A percentile compares a stretch with the other conserved stretches of the same genome.
Evolutionary conservation across 768 basidiomycete species (phyloP).

Genomic region (Boletus subparvulus): DNA sequence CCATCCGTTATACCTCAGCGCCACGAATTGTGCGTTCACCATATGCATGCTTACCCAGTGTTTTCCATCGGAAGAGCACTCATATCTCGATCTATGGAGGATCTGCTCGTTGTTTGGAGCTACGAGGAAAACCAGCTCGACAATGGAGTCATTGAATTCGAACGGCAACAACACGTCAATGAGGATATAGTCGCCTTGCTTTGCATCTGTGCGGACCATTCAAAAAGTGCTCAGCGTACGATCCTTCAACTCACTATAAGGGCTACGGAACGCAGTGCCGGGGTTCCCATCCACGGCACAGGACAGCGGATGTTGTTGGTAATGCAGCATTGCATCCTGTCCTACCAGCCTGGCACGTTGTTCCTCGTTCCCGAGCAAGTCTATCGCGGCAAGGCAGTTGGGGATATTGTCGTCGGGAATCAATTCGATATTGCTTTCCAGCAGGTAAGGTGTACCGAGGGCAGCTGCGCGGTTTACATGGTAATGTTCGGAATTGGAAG

Average conservation of each 20-base stretch:
- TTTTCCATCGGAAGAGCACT: slow-evolving; percentile 31
- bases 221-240: slow-evolving; percentile 15
- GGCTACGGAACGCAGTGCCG: slow-evolving; percentile 51
- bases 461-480: slow-evolving; percentile 40
- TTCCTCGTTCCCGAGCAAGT: slow-evolving; percentile 46
- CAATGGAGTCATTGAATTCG: slow-evolving; percentile 15
- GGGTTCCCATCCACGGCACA: slow-evolving; percentile 55
- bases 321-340: slow-evolving; percentile 34
- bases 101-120: slow-evolving; percentile 33
- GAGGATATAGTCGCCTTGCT: slow-evolving; percentile 38
- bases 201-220: slow-evolving; percentile 16
- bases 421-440: slow-evolving; percentile 53
- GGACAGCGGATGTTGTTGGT: slow-evolving; percentile 47
- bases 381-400: slow-evolving; percentile 26
- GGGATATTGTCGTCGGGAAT: slow-evolving; percentile 36
- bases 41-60: slow-evolving; percentile 32
- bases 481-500: not conserved
- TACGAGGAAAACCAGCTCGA: slow-evolving; percentile 40
- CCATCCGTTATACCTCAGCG: not conserved
- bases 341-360: slow-evolving; percentile 37
- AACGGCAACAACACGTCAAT: slow-evolving; percentile 38
- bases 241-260: slow-evolving; percentile 38
- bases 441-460: slow-evolving; percentile 42
- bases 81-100: slow-evolving; percentile 27
- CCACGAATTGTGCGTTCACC: not conserved